Base-by-base conservation (phyloP, 2,329 filamentous ascomycete genomes). In the Trichothecium sympodiale region DNA sequence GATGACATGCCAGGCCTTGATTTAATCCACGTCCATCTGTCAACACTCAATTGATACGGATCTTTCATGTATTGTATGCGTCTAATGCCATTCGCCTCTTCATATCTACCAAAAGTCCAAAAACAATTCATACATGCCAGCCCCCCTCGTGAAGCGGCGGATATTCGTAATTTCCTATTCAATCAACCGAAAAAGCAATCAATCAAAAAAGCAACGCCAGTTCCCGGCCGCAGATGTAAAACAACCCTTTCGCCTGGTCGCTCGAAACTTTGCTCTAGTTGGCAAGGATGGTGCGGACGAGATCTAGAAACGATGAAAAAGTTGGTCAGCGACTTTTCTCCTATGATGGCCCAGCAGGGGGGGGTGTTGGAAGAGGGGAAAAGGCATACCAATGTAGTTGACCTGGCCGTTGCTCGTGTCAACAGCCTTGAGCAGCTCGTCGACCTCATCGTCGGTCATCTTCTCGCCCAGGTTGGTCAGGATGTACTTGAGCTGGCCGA, bases 361-460 rank as follows among this genome's bases (percentile, higher is more conserved):
- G 16, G 26, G 30, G 15, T 13, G 6, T 15, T 3, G 12, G 9
- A n/a, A 15, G 26, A 10, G 18, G 4, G 15, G 15, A 13, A 18
- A 14, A 29, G 31, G 59, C 78, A 45, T 69, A 91, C 86, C 87
- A 46, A 83, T 88, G 62, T 98, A 98, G 69, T 96, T 94, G 62
- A 98, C 85, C 74, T 96, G 88, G 49, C 89, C 88, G 38, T 82
- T 89, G 64, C 82, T 91, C 42, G 88, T 94, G 59, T 98, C 91
- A 46, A 96, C 89, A 1, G 88, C 87, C 79, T 96, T 98, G 60
- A 98, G 79, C 56, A 98, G 74, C 73, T 98, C 91, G 60, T 96
- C 89, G 33, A 98, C 91, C 71, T 98, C 91, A 45, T 96, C 91
- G 52, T 98, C 89, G 42, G 83, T 85, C 87, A 98, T 95, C 74